Evolutionary conservation across 2,329 filamentous ascomycete species (phyloP).

Genomic region (Aspergillus neotritici): DNA sequence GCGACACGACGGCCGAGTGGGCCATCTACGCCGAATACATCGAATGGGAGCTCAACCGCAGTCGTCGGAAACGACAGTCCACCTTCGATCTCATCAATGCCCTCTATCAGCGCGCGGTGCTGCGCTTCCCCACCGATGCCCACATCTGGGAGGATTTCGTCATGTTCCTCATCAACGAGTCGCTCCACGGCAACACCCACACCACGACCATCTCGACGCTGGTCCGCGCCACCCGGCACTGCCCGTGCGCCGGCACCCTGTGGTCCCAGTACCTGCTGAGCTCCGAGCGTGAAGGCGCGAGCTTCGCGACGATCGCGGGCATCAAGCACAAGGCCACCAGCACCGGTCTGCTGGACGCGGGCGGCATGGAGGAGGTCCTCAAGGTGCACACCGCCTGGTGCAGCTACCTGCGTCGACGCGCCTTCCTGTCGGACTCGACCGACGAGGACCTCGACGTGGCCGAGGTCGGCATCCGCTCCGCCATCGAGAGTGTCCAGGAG

Average conservation of each 20-base stretch:
- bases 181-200: slow-evolving; percentile 41
- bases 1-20: slow-evolving; percentile 51
- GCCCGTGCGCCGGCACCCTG: slow-evolving; percentile 83
- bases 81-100: slow-evolving; percentile 52
- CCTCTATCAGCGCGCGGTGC: slow-evolving; percentile 73
- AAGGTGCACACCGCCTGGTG: slow-evolving; percentile 95
- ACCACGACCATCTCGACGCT: slow-evolving; percentile 62
- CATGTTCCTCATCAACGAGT: slow-evolving; percentile 60
- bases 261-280: slow-evolving; percentile 87
- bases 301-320: slow-evolving; percentile 74
- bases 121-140: slow-evolving; percentile 66
- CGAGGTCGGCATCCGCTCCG: slow-evolving; percentile 79
- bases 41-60: slow-evolving; percentile 71
- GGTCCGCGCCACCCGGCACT: slow-evolving; percentile 79
- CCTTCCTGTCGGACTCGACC: slow-evolving; percentile 65
- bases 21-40: slow-evolving; percentile 62
- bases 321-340: slow-evolving; percentile 92
- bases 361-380: slow-evolving; percentile 80
- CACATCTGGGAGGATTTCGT: slow-evolving; percentile 78
- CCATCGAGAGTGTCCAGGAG: slow-evolving; percentile 75
- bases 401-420: slow-evolving; percentile 80
- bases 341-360: slow-evolving; percentile 74
- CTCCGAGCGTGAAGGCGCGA: slow-evolving; percentile 69
- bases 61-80: slow-evolving; percentile 51
- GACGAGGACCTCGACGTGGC: slow-evolving; percentile 85